A percentile compares a stretch with the other conserved stretches of the same genome.
These are phyloP conservation scores for Neofusicoccum kwambonambiense DNA, from an alignment of 2,329 filamentous ascomycete species.

Conservation along the genomic window DNA sequence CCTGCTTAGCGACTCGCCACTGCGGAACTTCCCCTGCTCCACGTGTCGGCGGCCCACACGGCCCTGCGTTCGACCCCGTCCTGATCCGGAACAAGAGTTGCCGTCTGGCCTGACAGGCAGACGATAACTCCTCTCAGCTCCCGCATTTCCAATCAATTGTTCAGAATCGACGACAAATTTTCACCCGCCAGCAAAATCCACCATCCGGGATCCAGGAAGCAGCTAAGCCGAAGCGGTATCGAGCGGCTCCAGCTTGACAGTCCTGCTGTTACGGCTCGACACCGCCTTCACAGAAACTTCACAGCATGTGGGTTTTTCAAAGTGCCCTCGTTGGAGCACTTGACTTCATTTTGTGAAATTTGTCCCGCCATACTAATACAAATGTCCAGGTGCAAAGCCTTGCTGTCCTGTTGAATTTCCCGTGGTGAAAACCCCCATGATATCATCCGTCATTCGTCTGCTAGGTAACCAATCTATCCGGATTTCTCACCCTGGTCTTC, in stretches of 20 bases:
- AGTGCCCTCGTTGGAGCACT: background rate
- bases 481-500: background rate
- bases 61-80: background rate
- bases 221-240: too few relatives aligned
- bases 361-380: background rate
- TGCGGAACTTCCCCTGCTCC: background rate
- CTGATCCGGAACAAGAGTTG: background rate
- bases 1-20: conserved; percentile 2
- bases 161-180: too few relatives aligned
- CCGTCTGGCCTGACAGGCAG: conserved; percentile 6
- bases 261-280: too few relatives aligned
- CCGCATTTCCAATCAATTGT: background rate
- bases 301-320: background rate
- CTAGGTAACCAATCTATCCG: background rate
- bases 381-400: background rate
- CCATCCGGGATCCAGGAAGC: too few relatives aligned
- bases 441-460: background rate
- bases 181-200: too few relatives aligned
- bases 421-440: background rate
- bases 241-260: too few relatives aligned
- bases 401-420: background rate
- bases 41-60: conserved; percentile 8
- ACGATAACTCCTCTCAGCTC: background rate
- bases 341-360: too few relatives aligned
- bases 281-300: background rate